Percentiles rank a stretch among this genome's conserved stretches.
Evolutionary conservation across 306 rosid species (phyloP).

Genomic region (Abrus pulchellus): DNA sequence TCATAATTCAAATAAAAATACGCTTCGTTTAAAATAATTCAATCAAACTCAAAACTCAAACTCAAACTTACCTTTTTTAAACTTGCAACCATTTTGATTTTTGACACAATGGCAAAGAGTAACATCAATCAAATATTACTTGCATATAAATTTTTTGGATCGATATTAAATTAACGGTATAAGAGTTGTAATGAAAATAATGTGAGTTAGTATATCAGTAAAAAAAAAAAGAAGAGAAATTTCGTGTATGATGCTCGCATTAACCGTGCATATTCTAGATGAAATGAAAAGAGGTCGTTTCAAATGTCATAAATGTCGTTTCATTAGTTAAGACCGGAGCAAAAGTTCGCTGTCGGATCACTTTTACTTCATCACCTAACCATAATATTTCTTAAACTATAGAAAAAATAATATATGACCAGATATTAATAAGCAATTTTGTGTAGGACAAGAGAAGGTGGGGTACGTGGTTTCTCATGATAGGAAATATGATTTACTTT

Average conservation of each 20-base stretch:
- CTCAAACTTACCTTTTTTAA: no score
- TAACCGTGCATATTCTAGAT: background rate
- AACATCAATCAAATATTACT: background rate
- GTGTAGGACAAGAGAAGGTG: conserved; percentile 18
- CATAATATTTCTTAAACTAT: background rate
- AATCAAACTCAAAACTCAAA: no score
- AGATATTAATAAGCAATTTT: background rate
- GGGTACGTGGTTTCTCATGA: conserved; percentile 24
- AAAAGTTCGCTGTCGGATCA: conserved; percentile 54
- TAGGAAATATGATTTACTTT: conserved; percentile 28
- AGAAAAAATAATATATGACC: background rate
- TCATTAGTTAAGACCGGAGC: conserved; percentile 45
- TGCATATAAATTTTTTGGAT: no score
- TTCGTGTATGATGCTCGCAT: background rate
- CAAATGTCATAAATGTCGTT: conserved; percentile 39
- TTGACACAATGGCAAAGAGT: background rate
- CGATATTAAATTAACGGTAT: no score
- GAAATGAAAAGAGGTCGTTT: conserved; percentile 12
- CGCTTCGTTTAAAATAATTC: no score
- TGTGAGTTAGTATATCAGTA: no score
- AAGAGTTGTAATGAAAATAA: no score
- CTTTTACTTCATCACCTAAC: conserved; percentile 25
- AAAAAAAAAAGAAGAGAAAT: no score
- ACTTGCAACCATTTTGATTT: no score
- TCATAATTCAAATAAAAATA: background rate